These are phyloP conservation scores for Trypanosoma conorhini DNA, from an alignment of 208 protist genomes.

Conservation along the genomic window DNA sequence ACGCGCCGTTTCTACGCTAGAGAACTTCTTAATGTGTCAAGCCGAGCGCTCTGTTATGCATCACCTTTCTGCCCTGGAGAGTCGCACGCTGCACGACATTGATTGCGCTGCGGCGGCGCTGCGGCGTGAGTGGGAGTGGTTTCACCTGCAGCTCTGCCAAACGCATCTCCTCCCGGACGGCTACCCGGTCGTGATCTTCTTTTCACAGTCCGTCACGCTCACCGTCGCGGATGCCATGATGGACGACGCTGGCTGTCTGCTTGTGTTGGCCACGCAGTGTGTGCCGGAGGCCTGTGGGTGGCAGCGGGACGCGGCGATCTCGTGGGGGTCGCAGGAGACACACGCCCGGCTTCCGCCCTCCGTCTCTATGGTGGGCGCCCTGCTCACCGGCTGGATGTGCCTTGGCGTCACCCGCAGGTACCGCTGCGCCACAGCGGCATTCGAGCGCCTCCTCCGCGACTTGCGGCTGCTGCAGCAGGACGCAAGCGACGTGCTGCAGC, in stretches of 20 bases:
- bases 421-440: not conserved
- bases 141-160: slow-evolving; percentile 33
- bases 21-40: slow-evolving; percentile 32
- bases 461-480: slow-evolving; percentile 1
- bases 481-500: no score
- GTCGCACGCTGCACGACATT: slow-evolving; percentile 35
- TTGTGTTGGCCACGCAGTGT: slow-evolving; percentile 6
- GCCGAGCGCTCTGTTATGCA: slow-evolving; percentile 25
- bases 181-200: not conserved
- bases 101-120: slow-evolving; percentile 38
- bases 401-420: slow-evolving; percentile 2
- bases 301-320: not conserved
- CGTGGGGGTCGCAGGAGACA: not conserved
- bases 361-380: not conserved
- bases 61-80: slow-evolving; percentile 36
- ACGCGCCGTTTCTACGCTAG: slow-evolving; percentile 27
- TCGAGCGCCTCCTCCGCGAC: slow-evolving; percentile 2
- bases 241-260: slow-evolving; percentile 4
- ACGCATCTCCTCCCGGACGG: not conserved
- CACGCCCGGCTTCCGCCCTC: not conserved
- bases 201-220: slow-evolving; percentile 9
- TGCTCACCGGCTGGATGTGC: slow-evolving; percentile 11
- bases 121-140: slow-evolving; percentile 59
- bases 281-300: slow-evolving; percentile 7
- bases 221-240: slow-evolving; percentile 13